These are phyloP conservation scores for Xylaria castorea DNA, from an alignment of 495 filamentous ascomycete genomes.

Conservation along the genomic window DNA sequence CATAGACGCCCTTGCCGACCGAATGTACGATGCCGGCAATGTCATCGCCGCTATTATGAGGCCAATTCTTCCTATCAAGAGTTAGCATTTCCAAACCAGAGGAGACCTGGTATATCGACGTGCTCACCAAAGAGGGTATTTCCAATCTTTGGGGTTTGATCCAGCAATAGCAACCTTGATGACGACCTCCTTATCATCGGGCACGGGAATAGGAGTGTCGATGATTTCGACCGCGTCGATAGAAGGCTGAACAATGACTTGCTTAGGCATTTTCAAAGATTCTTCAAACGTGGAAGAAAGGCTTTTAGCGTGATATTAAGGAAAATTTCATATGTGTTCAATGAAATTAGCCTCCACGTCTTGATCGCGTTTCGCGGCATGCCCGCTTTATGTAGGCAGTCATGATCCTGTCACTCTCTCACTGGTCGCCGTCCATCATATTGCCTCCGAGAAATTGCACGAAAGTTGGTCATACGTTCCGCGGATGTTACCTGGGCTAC, in stretches of 20 bases:
- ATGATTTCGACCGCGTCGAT: slow-evolving; percentile 59
- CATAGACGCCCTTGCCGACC: slow-evolving; percentile 65
- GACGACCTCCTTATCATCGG: slow-evolving; percentile 67
- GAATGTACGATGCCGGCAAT: slow-evolving; percentile 70
- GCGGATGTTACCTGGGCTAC: neutral
- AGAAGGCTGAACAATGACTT: slow-evolving; percentile 29
- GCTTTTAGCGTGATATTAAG: neutral
- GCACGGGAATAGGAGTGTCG: slow-evolving; percentile 66
- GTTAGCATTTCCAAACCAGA: slow-evolving; percentile 30
- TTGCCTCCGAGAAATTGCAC: neutral
- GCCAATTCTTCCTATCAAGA: slow-evolving; percentile 20
- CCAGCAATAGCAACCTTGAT: slow-evolving; percentile 73
- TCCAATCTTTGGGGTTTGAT: slow-evolving; percentile 86
- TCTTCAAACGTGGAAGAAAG: neutral
- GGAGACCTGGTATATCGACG: neutral
- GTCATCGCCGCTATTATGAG: slow-evolving; percentile 70
- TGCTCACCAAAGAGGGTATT: slow-evolving; percentile 35
- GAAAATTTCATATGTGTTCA: neutral
- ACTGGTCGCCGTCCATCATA: neutral
- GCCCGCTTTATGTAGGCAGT: neutral
- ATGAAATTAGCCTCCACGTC: neutral
- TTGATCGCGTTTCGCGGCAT: slow-evolving; percentile 5
- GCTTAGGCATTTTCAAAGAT: slow-evolving; percentile 28
- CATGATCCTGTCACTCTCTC: neutral
- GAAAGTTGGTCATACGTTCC: neutral